Percentiles rank a stretch among this genome's conserved stretches.
phyloP scores from a whole-genome alignment of 306 rosid species.

The Medicago ruthenica region DNA sequence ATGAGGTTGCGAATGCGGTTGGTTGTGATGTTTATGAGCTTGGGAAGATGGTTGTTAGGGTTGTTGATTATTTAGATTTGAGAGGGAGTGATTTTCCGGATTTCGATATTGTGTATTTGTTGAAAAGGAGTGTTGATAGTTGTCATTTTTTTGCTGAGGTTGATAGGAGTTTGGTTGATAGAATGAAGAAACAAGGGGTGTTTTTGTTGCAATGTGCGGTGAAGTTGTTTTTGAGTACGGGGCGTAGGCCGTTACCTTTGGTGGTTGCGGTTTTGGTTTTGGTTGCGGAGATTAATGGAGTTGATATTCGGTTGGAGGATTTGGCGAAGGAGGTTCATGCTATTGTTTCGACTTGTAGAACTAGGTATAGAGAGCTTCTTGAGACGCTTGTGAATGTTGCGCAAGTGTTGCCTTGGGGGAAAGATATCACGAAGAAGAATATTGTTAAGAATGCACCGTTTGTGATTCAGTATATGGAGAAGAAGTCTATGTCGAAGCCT shows the following conservation, averaged over 20 bases:
- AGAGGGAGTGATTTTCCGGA: constrained; percentile 52
- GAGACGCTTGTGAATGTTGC: constrained; percentile 77
- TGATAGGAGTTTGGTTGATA: constrained; percentile 43
- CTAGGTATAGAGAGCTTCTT: constrained; percentile 67
- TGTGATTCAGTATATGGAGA: constrained; percentile 79
- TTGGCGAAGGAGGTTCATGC: constrained; percentile 67
- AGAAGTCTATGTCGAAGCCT: constrained; percentile 61
- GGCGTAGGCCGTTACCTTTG: constrained; percentile 75
- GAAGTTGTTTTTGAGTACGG: constrained; percentile 79
- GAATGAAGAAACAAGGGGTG: constrained; percentile 67
- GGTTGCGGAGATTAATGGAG: constrained; percentile 64
- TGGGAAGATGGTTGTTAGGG: constrained; percentile 68
- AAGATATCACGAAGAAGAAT: constrained; percentile 69
- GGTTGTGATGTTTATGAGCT: constrained; percentile 63
- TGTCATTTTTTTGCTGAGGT: constrained; percentile 36
- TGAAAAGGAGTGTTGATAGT: constrained; percentile 57
- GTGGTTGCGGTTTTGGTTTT: constrained; percentile 76
- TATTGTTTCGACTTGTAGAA: constrained; percentile 58
- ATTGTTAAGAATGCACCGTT: constrained; percentile 63
- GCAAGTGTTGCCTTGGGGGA: constrained; percentile 85
- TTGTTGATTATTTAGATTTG: constrained; percentile 59
- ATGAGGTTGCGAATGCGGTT: constrained; percentile 56
- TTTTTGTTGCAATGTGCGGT: constrained; percentile 73
- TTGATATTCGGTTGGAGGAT: constrained; percentile 56
- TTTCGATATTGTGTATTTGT: constrained; percentile 62